These are phyloP conservation scores for Metschnikowia kunwiensis DNA, from an alignment of 805 yeast species.

Conservation along the genomic window DNA sequence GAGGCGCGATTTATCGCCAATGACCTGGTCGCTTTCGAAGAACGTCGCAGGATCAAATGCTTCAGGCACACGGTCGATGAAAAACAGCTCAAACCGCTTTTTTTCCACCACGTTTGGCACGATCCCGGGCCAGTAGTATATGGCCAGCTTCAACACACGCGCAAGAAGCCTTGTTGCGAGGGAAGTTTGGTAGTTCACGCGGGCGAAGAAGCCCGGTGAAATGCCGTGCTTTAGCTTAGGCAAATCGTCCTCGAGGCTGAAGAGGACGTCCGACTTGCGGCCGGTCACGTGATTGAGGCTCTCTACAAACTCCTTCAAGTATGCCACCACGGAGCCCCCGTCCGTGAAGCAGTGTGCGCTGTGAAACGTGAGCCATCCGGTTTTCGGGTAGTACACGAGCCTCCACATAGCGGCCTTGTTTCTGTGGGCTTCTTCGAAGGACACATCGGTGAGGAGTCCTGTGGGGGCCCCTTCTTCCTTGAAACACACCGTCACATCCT, in stretches of 20 bases:
- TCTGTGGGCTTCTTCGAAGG: constrained; percentile 5
- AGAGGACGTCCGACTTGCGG: not conserved
- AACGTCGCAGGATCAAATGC: constrained; percentile 7
- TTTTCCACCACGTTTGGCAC: constrained; percentile 11
- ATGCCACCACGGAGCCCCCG: constrained; percentile 12
- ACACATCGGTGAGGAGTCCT: not conserved
- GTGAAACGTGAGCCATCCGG: constrained; percentile 12
- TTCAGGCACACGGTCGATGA: constrained; percentile 6
- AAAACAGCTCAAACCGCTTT: constrained; percentile 10
- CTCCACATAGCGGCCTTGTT: constrained; percentile 8
- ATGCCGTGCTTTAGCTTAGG: constrained; percentile 7
- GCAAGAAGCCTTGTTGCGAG: constrained; percentile 2
- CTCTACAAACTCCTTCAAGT: constrained; percentile 12
- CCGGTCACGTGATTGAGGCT: constrained; percentile 3
- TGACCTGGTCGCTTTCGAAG: constrained; percentile 7
- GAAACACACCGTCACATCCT: not conserved
- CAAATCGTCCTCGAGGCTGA: constrained; percentile 7
- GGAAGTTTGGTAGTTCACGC: constrained; percentile 5
- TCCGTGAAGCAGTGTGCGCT: constrained; percentile 11
- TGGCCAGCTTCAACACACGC: constrained; percentile 2
- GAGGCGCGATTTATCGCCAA: constrained; percentile 8
- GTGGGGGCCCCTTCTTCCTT: constrained; percentile 1
- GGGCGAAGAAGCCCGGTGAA: constrained; percentile 6
- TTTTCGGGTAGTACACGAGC: constrained; percentile 6
- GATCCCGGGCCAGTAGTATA: constrained; percentile 7